Percentiles rank a stretch among this genome's conserved stretches.
Conservation (phyloP, 2,329 filamentous ascomycete genomes). For the Colletotrichum higginsianum region DNA sequence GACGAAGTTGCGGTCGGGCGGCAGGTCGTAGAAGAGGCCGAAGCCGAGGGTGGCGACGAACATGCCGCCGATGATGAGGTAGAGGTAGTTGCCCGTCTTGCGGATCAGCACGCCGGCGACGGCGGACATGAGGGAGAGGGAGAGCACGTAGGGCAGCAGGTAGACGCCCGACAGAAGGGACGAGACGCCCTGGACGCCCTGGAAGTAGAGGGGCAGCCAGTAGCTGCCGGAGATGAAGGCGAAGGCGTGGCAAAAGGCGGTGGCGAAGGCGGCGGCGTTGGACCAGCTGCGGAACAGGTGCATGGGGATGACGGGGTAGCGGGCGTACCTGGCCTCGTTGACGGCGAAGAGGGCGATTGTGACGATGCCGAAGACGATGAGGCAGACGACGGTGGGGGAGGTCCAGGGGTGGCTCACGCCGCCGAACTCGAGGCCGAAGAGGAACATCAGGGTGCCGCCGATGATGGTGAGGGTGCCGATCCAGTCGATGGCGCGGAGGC, state of each 20-base stretch:
- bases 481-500: constrained; percentile 74
- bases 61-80: constrained; percentile 68
- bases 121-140: constrained; percentile 61
- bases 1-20: constrained; percentile 62
- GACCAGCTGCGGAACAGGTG: constrained; percentile 70
- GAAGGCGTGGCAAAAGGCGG: constrained; percentile 63
- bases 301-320: constrained; percentile 79
- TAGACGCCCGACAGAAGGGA: constrained; percentile 74
- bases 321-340: constrained; percentile 75
- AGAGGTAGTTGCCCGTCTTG: constrained; percentile 71
- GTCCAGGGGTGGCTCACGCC: constrained; percentile 74
- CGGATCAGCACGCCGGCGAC: constrained; percentile 60
- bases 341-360: constrained; percentile 68
- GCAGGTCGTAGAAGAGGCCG: constrained; percentile 70
- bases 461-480: constrained; percentile 74
- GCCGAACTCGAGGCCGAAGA: constrained; percentile 79
- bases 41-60: constrained; percentile 71
- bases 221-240: constrained; percentile 78
- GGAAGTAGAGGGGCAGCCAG: constrained; percentile 82
- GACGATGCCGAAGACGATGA: constrained; percentile 72
- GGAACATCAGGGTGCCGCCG: constrained; percentile 76
- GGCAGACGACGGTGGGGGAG: constrained; percentile 73
- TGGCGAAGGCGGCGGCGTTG: constrained; percentile 69
- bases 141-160: constrained; percentile 72
- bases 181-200: constrained; percentile 74